These are phyloP conservation scores for Kodamaea ohmeri DNA, from an alignment of 1,139 yeast species.

Conservation along the genomic window DNA sequence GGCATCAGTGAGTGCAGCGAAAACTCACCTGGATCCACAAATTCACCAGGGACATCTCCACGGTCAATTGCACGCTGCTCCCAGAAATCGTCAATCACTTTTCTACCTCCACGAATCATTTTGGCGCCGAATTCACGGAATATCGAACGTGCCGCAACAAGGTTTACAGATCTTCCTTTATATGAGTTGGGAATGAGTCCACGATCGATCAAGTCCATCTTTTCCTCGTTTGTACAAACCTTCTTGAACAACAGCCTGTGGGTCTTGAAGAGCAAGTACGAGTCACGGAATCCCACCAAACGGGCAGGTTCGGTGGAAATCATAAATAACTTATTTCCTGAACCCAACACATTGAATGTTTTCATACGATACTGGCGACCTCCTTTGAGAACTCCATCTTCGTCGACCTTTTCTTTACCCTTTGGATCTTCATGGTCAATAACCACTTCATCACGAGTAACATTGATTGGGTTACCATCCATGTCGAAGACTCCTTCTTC, in stretches of 20 bases:
- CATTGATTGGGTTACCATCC: slow-evolving; percentile 50
- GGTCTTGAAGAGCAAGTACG: slow-evolving; percentile 84
- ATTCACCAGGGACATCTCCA: slow-evolving; percentile 77
- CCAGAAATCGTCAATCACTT: slow-evolving; percentile 87
- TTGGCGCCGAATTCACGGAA: slow-evolving; percentile 92
- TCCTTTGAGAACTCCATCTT: slow-evolving; percentile 64
- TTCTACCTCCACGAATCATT: slow-evolving; percentile 74
- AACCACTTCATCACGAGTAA: slow-evolving; percentile 76
- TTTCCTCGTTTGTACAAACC: slow-evolving; percentile 73
- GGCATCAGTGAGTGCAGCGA: slow-evolving; percentile 20
- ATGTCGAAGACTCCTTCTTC: slow-evolving; percentile 48
- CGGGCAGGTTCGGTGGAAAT: slow-evolving; percentile 95
- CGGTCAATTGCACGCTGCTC: slow-evolving; percentile 66
- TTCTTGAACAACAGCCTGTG: slow-evolving; percentile 73
- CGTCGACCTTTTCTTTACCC: slow-evolving; percentile 74
- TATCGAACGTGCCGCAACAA: slow-evolving; percentile 87
- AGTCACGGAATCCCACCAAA: slow-evolving; percentile 90
- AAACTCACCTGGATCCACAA: slow-evolving; percentile 71
- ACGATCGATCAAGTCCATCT: slow-evolving; percentile 76
- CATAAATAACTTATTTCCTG: slow-evolving; percentile 78
- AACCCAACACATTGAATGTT: slow-evolving; percentile 72
- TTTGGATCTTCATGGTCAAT: slow-evolving; percentile 72
- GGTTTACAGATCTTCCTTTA: slow-evolving; percentile 83
- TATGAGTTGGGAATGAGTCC: slow-evolving; percentile 86
- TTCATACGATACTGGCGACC: slow-evolving; percentile 80